Conservation (phyloP, 2,329 filamentous ascomycete species). For the Cladobotryum mycophilum region DNA sequence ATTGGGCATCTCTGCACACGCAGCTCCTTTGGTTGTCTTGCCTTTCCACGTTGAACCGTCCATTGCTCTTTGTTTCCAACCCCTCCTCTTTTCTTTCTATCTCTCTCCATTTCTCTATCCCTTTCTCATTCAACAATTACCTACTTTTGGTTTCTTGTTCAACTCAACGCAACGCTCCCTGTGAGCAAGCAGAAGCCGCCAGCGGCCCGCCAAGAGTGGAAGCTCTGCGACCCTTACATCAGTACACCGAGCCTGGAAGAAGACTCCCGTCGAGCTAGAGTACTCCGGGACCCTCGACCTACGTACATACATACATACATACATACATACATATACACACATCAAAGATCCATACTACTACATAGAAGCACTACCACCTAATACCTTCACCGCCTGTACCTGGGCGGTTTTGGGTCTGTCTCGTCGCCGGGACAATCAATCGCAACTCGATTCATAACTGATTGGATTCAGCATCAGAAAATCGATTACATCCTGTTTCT, state of each 20-base stretch:
- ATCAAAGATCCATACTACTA: neutral
- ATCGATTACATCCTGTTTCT: neutral
- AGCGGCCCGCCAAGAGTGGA: neutral
- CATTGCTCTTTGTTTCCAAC: neutral
- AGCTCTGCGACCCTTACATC: too few relatives aligned
- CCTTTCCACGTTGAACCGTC: neutral
- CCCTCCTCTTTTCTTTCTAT: neutral
- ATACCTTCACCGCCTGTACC: constrained; percentile 10
- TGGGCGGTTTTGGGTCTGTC: neutral
- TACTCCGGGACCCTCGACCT: neutral
- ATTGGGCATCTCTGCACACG: neutral
- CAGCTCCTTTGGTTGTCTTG: neutral
- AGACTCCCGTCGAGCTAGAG: neutral
- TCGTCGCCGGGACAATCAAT: constrained; percentile 11
- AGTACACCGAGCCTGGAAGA: neutral
- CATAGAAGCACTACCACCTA: neutral
- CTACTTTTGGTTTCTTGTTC: neutral
- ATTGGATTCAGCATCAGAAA: neutral
- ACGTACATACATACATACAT: neutral
- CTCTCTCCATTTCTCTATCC: neutral
- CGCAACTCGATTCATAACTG: neutral
- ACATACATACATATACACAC: neutral
- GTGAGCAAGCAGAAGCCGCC: neutral
- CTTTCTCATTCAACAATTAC: neutral
- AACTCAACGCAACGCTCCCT: neutral